phyloP scores from a whole-genome alignment of 2,329 filamentous ascomycete species.

The Colletotrichum theobromicola region DNA sequence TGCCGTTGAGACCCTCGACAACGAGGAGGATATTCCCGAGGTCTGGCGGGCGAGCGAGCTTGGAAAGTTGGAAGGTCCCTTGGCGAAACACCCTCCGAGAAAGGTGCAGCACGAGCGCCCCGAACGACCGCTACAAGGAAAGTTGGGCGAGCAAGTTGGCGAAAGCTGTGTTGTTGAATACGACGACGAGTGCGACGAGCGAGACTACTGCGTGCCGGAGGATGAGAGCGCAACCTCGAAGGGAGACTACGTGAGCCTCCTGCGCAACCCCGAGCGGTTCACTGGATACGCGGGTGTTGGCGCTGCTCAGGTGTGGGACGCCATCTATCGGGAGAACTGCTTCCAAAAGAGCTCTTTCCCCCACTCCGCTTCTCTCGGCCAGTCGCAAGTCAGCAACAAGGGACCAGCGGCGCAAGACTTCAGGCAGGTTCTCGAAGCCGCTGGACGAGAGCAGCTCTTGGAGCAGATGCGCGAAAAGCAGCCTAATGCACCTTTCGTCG shows the following conservation, averaged over 20 bases:
- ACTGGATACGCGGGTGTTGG: constrained; percentile 90
- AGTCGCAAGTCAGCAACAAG: constrained; percentile 40
- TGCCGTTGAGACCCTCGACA: constrained; percentile 92
- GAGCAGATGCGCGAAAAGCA: constrained; percentile 62
- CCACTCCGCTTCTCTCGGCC: constrained; percentile 60
- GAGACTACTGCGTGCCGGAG: constrained; percentile 96
- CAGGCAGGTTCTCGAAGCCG: constrained; percentile 63
- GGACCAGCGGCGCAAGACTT: constrained; percentile 65
- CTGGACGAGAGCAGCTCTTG: constrained; percentile 65
- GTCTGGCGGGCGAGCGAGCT: constrained; percentile 93
- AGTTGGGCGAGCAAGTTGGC: constrained; percentile 83
- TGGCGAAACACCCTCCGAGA: constrained; percentile 85
- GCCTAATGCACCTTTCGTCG: constrained; percentile 63
- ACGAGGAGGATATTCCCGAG: constrained; percentile 90
- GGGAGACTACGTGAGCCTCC: constrained; percentile 94
- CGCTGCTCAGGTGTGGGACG: constrained; percentile 91
- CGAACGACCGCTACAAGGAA: constrained; percentile 77
- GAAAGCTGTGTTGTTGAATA: constrained; percentile 98
- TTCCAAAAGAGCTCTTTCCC: constrained; percentile 76
- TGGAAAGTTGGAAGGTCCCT: constrained; percentile 89
- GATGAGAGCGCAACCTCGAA: constrained; percentile 87
- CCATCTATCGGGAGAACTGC: constrained; percentile 97
- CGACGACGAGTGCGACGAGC: constrained; percentile 94
- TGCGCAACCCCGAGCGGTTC: constrained; percentile 93
- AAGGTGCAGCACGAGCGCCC: constrained; percentile 72